Evolutionary conservation across 306 rosid genomes (phyloP), one percentile per base, ranked within the genome.

Genomic region (Rosa lucieae): DNA sequence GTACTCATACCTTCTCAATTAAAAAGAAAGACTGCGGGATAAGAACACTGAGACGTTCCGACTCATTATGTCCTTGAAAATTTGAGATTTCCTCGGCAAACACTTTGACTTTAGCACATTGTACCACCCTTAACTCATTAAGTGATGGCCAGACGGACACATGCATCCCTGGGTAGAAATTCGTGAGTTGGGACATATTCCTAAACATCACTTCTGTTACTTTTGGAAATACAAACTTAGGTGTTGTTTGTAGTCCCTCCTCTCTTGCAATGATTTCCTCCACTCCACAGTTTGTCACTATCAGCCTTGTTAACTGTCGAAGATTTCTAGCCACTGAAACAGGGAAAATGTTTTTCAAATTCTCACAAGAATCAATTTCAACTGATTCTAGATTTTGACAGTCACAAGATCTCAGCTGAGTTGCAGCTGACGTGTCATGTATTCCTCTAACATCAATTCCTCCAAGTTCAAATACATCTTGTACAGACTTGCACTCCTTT

Each of bases 271-370:
- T 70, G 26, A 82, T 69, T 65, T 82, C 81, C 44, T 21, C 67
- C 48, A 78, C 79, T 17, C 49, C 82, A 77, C 85, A 84, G 8
- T 37, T 12, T 26, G 10, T 71, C 67, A 87, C 79, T 14, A 29
- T n/a, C 37, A 87, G 76, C 10, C 21, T 26, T 73, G 78, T 74
- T 2, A 81, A 82, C 14, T 10, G 61, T 5, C 4, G 35, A 20
- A 87, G 82, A 77, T 65, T 26, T 67, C 70, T 82, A 5, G 81
- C 82, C 14, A 79, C 4, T 20, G 82, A 82, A 8, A 52, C 42
- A 4, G 82, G 81, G 61, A 84, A 79, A 10, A 84, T 35, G 61
- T 44, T 62, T 67, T 46, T 47, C 59, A 82, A 70, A 29, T 51
- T 65, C 44, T 58, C 23, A 67, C 90, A 87, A 3, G 26, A 29